These are phyloP conservation scores for Colletotrichum tanaceti DNA, from an alignment of 2,329 filamentous ascomycete genomes.

Conservation along the genomic window DNA sequence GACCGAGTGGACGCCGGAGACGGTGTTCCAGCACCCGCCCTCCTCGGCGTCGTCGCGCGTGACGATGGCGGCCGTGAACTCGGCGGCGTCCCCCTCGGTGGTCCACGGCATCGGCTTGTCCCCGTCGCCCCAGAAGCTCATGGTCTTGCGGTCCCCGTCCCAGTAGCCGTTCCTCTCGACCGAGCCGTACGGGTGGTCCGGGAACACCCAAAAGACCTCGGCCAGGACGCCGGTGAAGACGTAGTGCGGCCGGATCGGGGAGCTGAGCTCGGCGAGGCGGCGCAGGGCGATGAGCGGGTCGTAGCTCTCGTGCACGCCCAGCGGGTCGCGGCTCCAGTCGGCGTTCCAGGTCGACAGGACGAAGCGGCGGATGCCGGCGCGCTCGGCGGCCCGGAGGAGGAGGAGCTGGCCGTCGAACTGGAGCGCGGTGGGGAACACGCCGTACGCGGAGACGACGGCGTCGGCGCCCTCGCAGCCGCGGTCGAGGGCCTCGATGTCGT, in stretches of 20 bases:
- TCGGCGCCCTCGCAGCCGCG: background rate
- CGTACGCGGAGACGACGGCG: constrained; percentile 42
- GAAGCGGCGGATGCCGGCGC: constrained; percentile 48
- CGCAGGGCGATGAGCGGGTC: constrained; percentile 48
- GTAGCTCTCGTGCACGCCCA: constrained; percentile 48
- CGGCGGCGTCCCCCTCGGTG: background rate
- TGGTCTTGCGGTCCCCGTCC: background rate
- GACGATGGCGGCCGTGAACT: background rate
- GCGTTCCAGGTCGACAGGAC: constrained; percentile 47
- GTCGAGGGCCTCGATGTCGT: background rate
- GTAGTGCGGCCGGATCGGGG: constrained; percentile 46
- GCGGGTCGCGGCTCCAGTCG: constrained; percentile 46
- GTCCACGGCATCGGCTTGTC: background rate
- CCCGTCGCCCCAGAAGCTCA: constrained; percentile 3
- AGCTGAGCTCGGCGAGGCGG: constrained; percentile 44
- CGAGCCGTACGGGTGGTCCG: background rate
- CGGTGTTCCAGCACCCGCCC: background rate
- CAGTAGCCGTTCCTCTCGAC: constrained; percentile 2
- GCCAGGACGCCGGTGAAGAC: constrained; percentile 47
- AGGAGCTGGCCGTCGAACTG: constrained; percentile 49
- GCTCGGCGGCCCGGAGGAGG: constrained; percentile 51
- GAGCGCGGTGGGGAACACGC: constrained; percentile 38
- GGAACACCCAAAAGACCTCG: constrained; percentile 43
- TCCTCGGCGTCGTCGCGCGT: background rate
- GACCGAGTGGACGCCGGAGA: background rate